Evolutionary conservation across 208 protist species (phyloP), one percentile per base, ranked within the genome.

Genomic region (Phytomonas serpens): DNA sequence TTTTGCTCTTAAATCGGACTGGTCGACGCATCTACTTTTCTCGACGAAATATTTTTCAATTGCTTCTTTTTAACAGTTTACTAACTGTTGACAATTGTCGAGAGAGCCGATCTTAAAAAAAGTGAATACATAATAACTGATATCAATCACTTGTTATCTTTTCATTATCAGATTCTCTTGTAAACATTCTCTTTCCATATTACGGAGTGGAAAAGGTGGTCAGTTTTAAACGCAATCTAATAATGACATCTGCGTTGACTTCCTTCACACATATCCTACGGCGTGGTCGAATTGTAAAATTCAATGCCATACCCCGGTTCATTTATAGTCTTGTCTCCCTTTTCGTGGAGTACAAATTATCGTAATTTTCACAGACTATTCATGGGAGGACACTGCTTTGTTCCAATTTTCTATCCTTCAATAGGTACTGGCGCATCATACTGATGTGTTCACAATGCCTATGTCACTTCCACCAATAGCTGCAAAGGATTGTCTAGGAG

Each of bases 1-100:
- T 23, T 90, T 89, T 68, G 87, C 87, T 14, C 77, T 80, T 11
- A 87, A 95, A 67, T 87, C 87, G 6, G 87, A 95, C 69, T 87
- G 85, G 5, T 83, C 84, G 19, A 85, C 79, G 23, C 93, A 95
- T 63, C 69, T 90, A 16, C 93, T 88, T 69, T 61, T 78, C n/a
- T 66, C 81, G 7, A 81, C 85, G 31, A 69, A 78, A 31, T 92
- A 92, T 77, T 75, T 65, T 27, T 74, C 79, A 3, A 51, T 34
- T 16, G 38, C 66, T 61, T 31, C 40, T n/a, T 27, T 10, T 7
- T 9, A 31, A 7, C 29, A 4, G 4, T 51, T 29, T 34, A 68
- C 23, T 19, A 51, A 51, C 9, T 51, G 40, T 19, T 51, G 16
- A 51, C 16, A 19, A 11, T 23, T 11, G 16, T 2, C 16, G 40